A percentile compares a stretch with the other conserved stretches of the same genome.
phyloP scores from a whole-genome alignment of 805 yeast species.

The Yamadazyma sp. region DNA sequence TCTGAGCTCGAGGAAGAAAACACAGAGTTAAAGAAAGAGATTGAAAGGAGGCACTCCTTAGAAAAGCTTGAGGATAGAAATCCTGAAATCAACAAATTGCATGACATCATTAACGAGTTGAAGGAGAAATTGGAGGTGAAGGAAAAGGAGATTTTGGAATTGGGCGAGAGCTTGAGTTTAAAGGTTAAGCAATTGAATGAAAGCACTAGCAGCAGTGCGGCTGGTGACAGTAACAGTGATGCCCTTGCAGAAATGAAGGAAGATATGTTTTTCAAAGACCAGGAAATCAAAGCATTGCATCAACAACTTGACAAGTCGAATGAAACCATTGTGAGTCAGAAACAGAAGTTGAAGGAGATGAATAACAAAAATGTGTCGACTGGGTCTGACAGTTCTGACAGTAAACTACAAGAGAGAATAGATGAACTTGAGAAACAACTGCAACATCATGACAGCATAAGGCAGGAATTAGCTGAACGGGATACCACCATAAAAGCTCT shows the following conservation, averaged over 20 bases:
- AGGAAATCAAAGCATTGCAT: conserved; percentile 17
- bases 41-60: conserved; percentile 14
- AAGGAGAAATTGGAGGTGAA: conserved; percentile 17
- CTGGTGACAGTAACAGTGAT: no score
- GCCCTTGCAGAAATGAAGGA: conserved; percentile 11
- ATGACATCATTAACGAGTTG: conserved; percentile 16
- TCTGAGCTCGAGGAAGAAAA: conserved; percentile 12
- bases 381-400: background rate
- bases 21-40: conserved; percentile 11
- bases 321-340: conserved; percentile 11
- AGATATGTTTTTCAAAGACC: conserved; percentile 15
- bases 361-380: background rate
- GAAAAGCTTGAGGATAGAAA: conserved; percentile 17
- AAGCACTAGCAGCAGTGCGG: background rate
- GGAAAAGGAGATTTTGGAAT: conserved; percentile 9
- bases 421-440: background rate
- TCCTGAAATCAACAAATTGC: conserved; percentile 12
- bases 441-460: background rate
- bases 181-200: conserved; percentile 6
- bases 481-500: conserved; percentile 12
- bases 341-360: conserved; percentile 13
- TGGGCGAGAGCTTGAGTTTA: conserved; percentile 8
- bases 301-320: conserved; percentile 16
- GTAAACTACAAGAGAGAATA: background rate
- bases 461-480: conserved; percentile 1